Percentiles rank a stretch among this genome's conserved stretches.
phyloP scores from a whole-genome alignment of 169 alveolate genomes.

The Cryptosporidium andersoni region DNA sequence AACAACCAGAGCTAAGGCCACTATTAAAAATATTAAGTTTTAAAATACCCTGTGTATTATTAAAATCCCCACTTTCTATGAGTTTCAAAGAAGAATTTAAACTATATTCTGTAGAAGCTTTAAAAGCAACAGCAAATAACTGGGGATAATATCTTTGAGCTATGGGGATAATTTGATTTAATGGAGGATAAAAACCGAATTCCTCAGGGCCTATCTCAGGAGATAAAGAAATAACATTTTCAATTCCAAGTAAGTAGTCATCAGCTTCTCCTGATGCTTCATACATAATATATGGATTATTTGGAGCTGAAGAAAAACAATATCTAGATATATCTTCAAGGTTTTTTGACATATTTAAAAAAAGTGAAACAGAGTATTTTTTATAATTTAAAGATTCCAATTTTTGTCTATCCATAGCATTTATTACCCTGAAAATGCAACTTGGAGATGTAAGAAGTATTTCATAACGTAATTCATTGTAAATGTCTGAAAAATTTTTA shows the following conservation, averaged over 20 bases:
- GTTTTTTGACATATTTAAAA: constrained; percentile 12
- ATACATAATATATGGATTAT: constrained; percentile 74
- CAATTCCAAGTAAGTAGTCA: constrained; percentile 83
- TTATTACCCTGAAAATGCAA: constrained; percentile 45
- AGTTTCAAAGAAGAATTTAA: not conserved
- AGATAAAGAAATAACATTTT: constrained; percentile 77
- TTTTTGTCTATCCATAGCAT: constrained; percentile 2
- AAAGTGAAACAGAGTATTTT: constrained; percentile 21
- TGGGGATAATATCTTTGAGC: constrained; percentile 55
- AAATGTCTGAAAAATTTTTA: constrained; percentile 25
- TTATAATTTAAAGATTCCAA: constrained; percentile 4
- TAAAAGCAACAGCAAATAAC: constrained; percentile 53
- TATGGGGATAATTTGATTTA: constrained; percentile 53
- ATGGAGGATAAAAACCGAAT: constrained; percentile 71
- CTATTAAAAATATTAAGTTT: constrained; percentile 53
- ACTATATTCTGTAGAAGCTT: constrained; percentile 24
- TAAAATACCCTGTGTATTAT: not conserved
- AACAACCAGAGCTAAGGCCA: constrained; percentile 36
- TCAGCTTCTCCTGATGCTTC: constrained; percentile 86
- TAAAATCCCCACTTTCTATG: not conserved
- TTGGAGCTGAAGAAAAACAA: constrained; percentile 59
- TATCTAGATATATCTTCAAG: constrained; percentile 32
- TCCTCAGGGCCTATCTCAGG: constrained; percentile 83
- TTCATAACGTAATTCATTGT: constrained; percentile 59
- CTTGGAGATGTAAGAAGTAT: constrained; percentile 49